These are phyloP conservation scores for Parachaetomium inaequale DNA, from an alignment of 495 filamentous ascomycete species.

Conservation along the genomic window DNA sequence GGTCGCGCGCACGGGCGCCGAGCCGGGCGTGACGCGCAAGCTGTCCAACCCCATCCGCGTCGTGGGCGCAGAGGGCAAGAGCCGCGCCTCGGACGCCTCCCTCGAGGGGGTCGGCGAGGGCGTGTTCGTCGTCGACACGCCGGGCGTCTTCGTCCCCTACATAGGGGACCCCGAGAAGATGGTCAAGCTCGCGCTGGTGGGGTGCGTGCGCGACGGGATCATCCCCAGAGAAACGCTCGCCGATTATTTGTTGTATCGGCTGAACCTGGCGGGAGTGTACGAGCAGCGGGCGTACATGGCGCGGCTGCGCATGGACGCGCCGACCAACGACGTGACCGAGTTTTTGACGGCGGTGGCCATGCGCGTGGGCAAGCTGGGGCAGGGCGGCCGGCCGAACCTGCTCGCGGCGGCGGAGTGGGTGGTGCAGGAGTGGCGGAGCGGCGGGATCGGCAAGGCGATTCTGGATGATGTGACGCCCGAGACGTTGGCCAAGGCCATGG, in stretches of 20 bases:
- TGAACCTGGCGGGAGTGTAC: conserved; percentile 59
- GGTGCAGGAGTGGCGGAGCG: conserved; percentile 77
- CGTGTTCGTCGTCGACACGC: conserved; percentile 53
- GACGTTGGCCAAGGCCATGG: conserved; percentile 42
- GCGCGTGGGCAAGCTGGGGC: conserved; percentile 70
- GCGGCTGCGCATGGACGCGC: conserved; percentile 51
- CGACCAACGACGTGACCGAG: conserved; percentile 76
- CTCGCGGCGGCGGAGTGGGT: conserved; percentile 78
- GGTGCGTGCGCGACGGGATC: conserved; percentile 84
- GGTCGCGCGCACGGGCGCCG: conserved; percentile 74
- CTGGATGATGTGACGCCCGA: conserved; percentile 72
- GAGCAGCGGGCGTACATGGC: conserved; percentile 46
- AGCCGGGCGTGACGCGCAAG: conserved; percentile 88
- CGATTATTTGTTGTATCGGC: conserved; percentile 81
- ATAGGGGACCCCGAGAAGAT: conserved; percentile 79
- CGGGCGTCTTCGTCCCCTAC: conserved; percentile 90
- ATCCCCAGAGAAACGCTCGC: conserved; percentile 70
- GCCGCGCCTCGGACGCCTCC: conserved; percentile 18
- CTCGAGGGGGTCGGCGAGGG: conserved; percentile 39
- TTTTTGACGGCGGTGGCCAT: conserved; percentile 65
- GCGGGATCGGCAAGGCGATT: conserved; percentile 69
- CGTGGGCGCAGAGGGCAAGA: conserved; percentile 25
- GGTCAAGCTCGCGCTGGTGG: conserved; percentile 87
- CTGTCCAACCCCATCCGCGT: conserved; percentile 81
- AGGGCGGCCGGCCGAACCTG: conserved; percentile 67